Conservation (phyloP, 805 yeast species). For the Helenozyma baotianmanensis region DNA sequence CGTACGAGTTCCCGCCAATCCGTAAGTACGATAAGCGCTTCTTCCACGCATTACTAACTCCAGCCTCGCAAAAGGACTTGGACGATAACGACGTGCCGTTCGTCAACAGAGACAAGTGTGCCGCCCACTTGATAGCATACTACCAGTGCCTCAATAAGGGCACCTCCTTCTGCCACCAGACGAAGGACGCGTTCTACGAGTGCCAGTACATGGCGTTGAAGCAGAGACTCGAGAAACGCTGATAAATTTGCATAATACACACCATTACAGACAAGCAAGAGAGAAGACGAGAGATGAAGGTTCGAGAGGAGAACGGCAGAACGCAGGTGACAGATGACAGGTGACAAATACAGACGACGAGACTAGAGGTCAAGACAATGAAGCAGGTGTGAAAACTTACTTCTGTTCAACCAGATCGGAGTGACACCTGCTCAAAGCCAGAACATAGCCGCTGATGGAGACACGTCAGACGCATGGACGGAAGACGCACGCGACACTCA, state of each 20-base stretch:
- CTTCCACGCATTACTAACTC: conserved; percentile 5
- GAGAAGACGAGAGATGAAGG: neutral
- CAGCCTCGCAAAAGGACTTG: conserved; percentile 28
- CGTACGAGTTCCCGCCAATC: conserved; percentile 36
- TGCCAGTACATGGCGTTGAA: conserved; percentile 41
- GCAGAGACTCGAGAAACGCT: conserved; percentile 33
- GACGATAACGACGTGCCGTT: conserved; percentile 40
- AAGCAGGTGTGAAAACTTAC: too few species aligned
- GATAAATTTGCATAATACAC: conserved; percentile 7
- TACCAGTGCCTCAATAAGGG: conserved; percentile 43
- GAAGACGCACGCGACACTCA: too few species aligned
- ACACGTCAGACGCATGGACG: too few species aligned
- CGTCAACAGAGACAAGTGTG: conserved; percentile 42
- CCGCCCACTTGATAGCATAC: conserved; percentile 38
- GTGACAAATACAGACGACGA: too few species aligned
- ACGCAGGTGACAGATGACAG: too few species aligned
- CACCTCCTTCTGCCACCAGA: conserved; percentile 32
- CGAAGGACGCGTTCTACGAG: conserved; percentile 42
- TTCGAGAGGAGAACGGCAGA: neutral
- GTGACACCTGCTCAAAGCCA: too few species aligned
- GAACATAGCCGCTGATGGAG: too few species aligned
- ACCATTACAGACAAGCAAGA: too few species aligned
- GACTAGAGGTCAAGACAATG: too few species aligned
- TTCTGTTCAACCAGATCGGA: too few species aligned
- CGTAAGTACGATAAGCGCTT: conserved; percentile 37